Base-by-base conservation (phyloP, 1,284 basidiomycete species). In the Tremellales sp. region DNA sequence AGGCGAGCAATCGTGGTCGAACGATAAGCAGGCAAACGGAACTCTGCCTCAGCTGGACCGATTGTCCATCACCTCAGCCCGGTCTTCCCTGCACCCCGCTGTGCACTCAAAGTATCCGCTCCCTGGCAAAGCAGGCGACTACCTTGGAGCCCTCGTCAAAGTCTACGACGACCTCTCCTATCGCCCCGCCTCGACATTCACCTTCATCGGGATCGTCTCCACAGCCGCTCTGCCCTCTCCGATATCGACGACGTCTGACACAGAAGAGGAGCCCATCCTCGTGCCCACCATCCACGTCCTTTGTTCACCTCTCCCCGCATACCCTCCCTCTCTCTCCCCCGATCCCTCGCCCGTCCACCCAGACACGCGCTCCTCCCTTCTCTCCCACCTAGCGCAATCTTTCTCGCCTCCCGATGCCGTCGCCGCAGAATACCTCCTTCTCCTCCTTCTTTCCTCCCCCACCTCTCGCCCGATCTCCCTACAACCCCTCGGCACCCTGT, bases 241-340 rank as follows among this genome's bases (percentile, higher is more conserved):
- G 21, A 25, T 40, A 19, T 47, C 57, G 16, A 50, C 56, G 16
- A 51, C 48, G 1, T 57, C 55, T n/a, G 54, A 56, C 26, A 57
- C 57, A 3, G 59, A 61, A 7, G 56, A 55, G 16, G 54, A 56
- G 5, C 16, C 36, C 13, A 27, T 50, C 13, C 28, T 61, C 3
- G 70, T 71, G 0, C 68, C 71, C 0, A 52, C 63, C 3, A 52
- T 73, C 18, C 71, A 73, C 34, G 70, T 69, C 12, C 44, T 72
- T 9, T 42, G n/a, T n/a, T 47, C 10, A 34, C 50, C 8, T 55
- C 55, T 3, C 34, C 36, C 2, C 37, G 45, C 24, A 26, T 6
- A 6, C 12, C 39, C 1, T 48, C 43, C 25, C 42, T 47, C 9
- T 6, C 32, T 45, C 12, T n/a, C n/a, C n/a, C 29, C 40, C 12